Evolutionary conservation across 75 land plant genomes (phyloP).

Genomic region (Adiantum capillusveneris): DNA sequence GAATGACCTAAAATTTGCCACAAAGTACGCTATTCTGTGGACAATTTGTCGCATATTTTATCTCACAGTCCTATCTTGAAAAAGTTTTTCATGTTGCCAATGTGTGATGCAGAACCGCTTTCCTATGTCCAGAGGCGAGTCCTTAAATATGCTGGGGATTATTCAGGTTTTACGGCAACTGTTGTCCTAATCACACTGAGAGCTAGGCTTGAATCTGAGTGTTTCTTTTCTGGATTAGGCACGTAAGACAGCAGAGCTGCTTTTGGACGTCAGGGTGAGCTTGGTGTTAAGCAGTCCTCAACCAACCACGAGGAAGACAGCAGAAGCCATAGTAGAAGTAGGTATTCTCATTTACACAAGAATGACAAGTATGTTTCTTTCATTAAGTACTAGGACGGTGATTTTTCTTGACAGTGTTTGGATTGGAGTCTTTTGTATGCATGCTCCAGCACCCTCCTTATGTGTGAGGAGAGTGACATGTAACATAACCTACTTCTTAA

Average conservation of each 20-base stretch:
- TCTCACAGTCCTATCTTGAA: too few species aligned
- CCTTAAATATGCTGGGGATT: slow-evolving; percentile 82
- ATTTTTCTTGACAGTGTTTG: too few species aligned
- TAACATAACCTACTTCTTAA: too few species aligned
- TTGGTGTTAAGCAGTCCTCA: slow-evolving; percentile 56
- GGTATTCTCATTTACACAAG: neutral
- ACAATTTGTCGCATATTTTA: too few species aligned
- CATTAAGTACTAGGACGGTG: too few species aligned
- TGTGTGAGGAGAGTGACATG: too few species aligned
- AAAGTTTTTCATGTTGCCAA: neutral
- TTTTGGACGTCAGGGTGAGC: slow-evolving; percentile 61
- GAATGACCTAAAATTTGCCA: too few species aligned
- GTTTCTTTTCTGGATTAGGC: slow-evolving; percentile 37
- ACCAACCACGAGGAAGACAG: slow-evolving; percentile 47
- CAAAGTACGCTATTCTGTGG: too few species aligned
- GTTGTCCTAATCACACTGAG: too few species aligned
- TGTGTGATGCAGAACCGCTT: slow-evolving; percentile 29
- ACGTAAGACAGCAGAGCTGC: slow-evolving; percentile 84
- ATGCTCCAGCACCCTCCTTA: too few species aligned
- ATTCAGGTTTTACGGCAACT: slow-evolving; percentile 85
- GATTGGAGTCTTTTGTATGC: neutral
- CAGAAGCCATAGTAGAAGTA: slow-evolving; percentile 58
- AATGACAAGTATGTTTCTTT: neutral
- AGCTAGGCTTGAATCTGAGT: neutral
- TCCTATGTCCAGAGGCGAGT: slow-evolving; percentile 26